Evolutionary conservation across 345 rosid genomes (phyloP), one percentile per base, ranked within the genome.

Genomic region (Raphanus raphanistrum): DNA sequence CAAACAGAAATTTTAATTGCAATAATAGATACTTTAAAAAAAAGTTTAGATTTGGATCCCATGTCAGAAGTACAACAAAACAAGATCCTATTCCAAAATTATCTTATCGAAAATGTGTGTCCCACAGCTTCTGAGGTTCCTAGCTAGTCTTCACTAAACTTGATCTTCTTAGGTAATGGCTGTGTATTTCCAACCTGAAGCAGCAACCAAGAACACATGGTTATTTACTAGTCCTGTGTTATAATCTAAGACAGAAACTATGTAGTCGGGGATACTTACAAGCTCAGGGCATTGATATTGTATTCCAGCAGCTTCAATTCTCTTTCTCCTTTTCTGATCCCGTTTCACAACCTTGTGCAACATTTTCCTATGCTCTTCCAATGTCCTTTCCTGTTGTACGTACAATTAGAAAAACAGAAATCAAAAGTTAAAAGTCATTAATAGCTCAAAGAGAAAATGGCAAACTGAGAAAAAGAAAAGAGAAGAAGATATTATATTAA

Each of bases 271-370:
- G 15, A 66, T 70, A 73, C 98, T 89, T 89, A 95, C 98, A 60
- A 95, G 87, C 78, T 85, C 90, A 0, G 99, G 97, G 87, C 93
- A 92, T 59, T 86, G 92, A 66, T 90, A 94, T 26, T 90, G 91
- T 70, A 95, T 84, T 58, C 96, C 96, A 66, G 94, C 96, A 6
- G 87, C 93, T 65, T 84, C 87, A 74, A 95, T 91, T 82, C 63
- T 91, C 85, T 85, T 90, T 50, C 82, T 81, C 68, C 93, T 85
- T 79, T 81, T 92, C 81, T 82, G 73, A 80, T 85, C 94, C 35
- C 84, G 79, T 84, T 91, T 88, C 65, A 88, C 48, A 57, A 95
- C 90, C 83, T 84, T 88, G 43, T 83, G 82, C 41, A 92, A 84
- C 88, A 88, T 36, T 73, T 92, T 92, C 66, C 79, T 88, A 73